Conservation (phyloP, 345 rosid genomes). For the Hypericum androsaemum region DNA sequence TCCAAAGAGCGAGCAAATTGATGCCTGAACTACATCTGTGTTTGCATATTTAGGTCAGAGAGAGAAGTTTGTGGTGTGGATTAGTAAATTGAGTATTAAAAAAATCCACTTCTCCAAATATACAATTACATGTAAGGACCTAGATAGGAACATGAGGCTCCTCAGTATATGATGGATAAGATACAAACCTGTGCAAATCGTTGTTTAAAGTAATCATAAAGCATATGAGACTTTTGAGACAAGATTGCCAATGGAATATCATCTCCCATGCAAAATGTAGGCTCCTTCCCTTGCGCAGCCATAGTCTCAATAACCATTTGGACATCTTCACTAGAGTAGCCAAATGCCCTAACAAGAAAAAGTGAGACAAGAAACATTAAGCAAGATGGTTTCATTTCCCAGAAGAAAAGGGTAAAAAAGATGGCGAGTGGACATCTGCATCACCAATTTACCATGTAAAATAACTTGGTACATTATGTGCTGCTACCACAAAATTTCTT, state of each 20-base stretch:
- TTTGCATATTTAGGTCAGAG: too few species aligned
- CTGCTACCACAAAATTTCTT: too few species aligned
- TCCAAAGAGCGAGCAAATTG: too few species aligned
- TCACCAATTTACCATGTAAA: too few species aligned
- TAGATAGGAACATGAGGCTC: not conserved
- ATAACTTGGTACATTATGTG: too few species aligned
- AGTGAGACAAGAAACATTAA: slow-evolving; percentile 8
- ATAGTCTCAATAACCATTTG: slow-evolving; percentile 96
- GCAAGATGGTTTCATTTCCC: not conserved
- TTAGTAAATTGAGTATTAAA: too few species aligned
- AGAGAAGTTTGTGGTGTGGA: too few species aligned
- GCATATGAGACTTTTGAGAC: slow-evolving; percentile 87
- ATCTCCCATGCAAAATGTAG: slow-evolving; percentile 98
- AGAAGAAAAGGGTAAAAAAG: too few species aligned
- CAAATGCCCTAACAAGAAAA: slow-evolving; percentile 67
- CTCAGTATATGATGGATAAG: too few species aligned
- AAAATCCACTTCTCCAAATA: too few species aligned
- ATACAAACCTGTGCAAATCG: slow-evolving; percentile 88
- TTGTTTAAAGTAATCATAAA: slow-evolving; percentile 95
- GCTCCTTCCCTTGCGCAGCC: slow-evolving; percentile 98
- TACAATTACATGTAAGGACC: not conserved
- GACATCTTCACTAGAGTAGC: slow-evolving; percentile 98
- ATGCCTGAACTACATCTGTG: too few species aligned
- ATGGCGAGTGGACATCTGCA: too few species aligned
- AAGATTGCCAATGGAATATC: slow-evolving; percentile 79